phyloP scores from a whole-genome alignment of 805 yeast genomes.

The Kluyveromyces lactis region DNA sequence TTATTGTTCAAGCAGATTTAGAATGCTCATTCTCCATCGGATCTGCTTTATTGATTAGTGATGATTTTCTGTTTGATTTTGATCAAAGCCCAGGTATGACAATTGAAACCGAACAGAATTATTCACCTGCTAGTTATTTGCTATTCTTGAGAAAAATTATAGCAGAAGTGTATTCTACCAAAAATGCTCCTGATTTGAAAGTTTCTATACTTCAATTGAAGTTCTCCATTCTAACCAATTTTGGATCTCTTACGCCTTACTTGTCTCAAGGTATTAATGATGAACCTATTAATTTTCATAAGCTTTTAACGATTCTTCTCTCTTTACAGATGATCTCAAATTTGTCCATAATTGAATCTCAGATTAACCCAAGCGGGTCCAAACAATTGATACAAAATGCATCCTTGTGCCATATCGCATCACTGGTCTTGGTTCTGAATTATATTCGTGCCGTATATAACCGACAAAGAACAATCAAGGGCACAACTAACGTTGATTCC shows the following conservation, averaged over 20 bases:
- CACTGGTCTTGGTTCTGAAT: background rate
- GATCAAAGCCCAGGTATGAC: background rate
- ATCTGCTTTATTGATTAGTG: conserved; percentile 7
- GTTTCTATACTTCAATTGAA: background rate
- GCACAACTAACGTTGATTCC: background rate
- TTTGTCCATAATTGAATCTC: background rate
- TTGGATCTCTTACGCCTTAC: background rate
- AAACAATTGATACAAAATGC: background rate
- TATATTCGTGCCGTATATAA: background rate
- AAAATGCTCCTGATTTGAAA: background rate
- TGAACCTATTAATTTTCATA: background rate
- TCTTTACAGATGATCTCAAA: background rate
- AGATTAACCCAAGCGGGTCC: background rate
- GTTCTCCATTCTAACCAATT: background rate
- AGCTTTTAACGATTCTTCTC: background rate
- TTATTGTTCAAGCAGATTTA: conserved; percentile 10
- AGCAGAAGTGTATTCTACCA: background rate
- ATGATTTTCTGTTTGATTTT: background rate
- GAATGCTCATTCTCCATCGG: conserved; percentile 9
- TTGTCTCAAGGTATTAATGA: background rate
- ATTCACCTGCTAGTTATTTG: background rate
- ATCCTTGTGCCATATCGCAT: background rate
- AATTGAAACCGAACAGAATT: background rate
- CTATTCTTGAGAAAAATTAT: background rate
- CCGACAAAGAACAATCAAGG: background rate